These are phyloP conservation scores for Suillus alpinus DNA, from an alignment of 768 basidiomycete genomes.

Conservation along the genomic window DNA sequence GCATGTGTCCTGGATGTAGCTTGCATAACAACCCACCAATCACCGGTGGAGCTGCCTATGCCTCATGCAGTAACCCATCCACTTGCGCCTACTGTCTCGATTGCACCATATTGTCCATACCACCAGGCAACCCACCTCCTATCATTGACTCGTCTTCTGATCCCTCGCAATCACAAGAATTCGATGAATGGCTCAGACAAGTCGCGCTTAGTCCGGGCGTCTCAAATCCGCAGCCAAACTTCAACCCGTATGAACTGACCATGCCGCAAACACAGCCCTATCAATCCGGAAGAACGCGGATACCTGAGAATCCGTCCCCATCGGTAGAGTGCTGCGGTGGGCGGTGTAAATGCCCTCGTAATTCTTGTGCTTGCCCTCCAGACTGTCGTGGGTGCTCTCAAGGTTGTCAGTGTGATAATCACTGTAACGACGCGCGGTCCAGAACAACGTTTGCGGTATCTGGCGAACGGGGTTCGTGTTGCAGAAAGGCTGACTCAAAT, in stretches of 20 bases:
- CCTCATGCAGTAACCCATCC: constrained; percentile 34
- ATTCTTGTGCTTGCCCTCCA: constrained; percentile 31
- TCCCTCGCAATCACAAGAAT: constrained; percentile 39
- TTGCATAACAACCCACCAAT: constrained; percentile 47
- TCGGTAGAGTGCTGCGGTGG: constrained; percentile 30
- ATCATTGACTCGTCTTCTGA: constrained; percentile 41
- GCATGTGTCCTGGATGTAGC: constrained; percentile 63
- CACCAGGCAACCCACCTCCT: constrained; percentile 41
- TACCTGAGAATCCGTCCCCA: constrained; percentile 16
- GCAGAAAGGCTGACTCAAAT: constrained; percentile 14
- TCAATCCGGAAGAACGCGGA: constrained; percentile 4
- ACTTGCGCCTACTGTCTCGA: constrained; percentile 55
- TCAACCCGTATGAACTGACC: constrained; percentile 30
- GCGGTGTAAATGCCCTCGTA: constrained; percentile 31
- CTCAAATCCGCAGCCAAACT: constrained; percentile 11
- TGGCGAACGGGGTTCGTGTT: constrained; percentile 31
- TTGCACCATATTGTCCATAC: constrained; percentile 55
- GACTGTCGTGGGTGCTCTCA: constrained; percentile 31
- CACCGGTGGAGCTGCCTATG: constrained; percentile 35
- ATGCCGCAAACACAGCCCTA: constrained; percentile 15
- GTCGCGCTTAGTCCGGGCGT: constrained; percentile 24
- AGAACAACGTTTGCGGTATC: constrained; percentile 29
- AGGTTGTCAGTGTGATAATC: constrained; percentile 28
- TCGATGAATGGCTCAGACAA: constrained; percentile 66
- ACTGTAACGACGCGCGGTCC: constrained; percentile 18